phyloP scores from a whole-genome alignment of 208 protist species.

The Blastocrithidia nonstop region DNA sequence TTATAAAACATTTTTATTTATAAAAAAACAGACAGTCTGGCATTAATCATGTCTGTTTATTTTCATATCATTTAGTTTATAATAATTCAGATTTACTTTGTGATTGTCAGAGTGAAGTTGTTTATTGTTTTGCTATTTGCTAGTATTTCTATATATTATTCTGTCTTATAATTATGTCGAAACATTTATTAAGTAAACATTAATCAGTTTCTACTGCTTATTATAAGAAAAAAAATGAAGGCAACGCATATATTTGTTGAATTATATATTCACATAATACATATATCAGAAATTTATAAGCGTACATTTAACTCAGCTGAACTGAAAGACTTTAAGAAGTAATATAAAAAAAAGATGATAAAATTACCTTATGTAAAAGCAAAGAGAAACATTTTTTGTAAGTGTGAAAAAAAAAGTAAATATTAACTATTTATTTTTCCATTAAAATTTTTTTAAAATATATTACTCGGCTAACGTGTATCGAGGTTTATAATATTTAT shows the following conservation, averaged over 20 bases:
- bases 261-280: too few species aligned
- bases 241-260: too few species aligned
- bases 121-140: constrained; percentile 1
- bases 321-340: neutral
- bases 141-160: neutral
- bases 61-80: too few species aligned
- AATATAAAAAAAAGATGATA: constrained; percentile 1
- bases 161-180: neutral
- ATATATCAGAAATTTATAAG: too few species aligned
- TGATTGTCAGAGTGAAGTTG: neutral
- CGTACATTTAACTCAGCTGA: neutral
- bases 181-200: neutral
- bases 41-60: too few species aligned
- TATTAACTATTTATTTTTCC: too few species aligned
- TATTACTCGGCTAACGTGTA: too few species aligned
- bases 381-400: neutral
- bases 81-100: too few species aligned
- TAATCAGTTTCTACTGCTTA: neutral
- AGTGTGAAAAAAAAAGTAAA: too few species aligned
- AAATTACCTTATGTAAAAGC: neutral
- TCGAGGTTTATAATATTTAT: too few species aligned
- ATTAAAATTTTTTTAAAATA: too few species aligned
- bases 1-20: constrained; percentile 1
- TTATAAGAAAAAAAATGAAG: too few species aligned
- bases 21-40: neutral